Evolutionary conservation across 2,329 filamentous ascomycete species (phyloP), one percentile per base, ranked within the genome.

Genomic region (Fonsecaea pedrosoi): DNA sequence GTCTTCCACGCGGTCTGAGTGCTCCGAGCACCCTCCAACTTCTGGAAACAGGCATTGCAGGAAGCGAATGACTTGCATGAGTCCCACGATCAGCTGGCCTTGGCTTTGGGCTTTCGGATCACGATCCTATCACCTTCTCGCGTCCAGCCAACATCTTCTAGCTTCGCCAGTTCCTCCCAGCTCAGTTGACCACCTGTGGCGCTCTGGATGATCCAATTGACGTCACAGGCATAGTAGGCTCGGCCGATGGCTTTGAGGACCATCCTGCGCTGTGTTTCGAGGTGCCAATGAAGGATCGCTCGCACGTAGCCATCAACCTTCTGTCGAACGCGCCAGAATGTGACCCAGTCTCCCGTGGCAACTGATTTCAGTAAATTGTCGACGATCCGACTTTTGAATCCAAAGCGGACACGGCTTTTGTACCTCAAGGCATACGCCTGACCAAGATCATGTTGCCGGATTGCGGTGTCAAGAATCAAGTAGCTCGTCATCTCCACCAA

Each of bases 241-340:
- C 89, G 86, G 0, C 92, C 93, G 62, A 98, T 86, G 76, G 93
- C 95, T 81, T 97, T 96, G 72, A 98, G 82, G 38, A 91, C 88
- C 78, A 94, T 90, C 71, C 87, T 82, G 72, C 90, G 84, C 75
- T 97, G 84, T n/a, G 86, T 84, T 30, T 88, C 86, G 72, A 92
- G 91, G 8, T 92, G 91, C 82, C 89, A 94, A 74, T 92, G 90
- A 83, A 98, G 89, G 65, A 99, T 80, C 64, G 88, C 87, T 42
- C 89, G 86, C 77, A 90, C 86, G 78, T 96, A 91, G 8, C 91
- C 92, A 80, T 97, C 92, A 35, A 95, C 92, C 64, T 83, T 85
- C 69, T 84, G 83, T 79, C 88, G 89, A 55, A 91, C 81, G 70
- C 87, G 85, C 82, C 90, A 91, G 76, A 96, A 97, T 12, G 86